Percentiles rank a stretch among this genome's conserved stretches.
Evolutionary conservation across 345 rosid species (phyloP).

Genomic region (Dimocarpus longan): DNA sequence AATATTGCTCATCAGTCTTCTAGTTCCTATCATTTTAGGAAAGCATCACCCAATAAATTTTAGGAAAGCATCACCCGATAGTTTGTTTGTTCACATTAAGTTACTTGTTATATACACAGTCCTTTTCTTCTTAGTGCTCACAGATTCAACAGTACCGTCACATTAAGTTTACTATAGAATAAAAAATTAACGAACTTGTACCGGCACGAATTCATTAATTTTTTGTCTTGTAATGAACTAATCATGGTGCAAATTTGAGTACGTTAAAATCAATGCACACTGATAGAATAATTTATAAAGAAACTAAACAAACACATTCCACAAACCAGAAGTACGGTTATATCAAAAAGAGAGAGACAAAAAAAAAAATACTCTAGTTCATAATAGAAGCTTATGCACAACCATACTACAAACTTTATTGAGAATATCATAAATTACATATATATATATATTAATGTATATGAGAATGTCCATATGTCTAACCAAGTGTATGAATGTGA

Average conservation of each 20-base stretch:
- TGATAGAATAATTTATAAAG: neutral
- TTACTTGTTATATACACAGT: neutral
- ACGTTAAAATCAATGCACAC: no score
- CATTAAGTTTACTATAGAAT: no score
- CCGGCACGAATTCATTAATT: no score
- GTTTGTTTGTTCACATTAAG: neutral
- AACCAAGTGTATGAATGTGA: neutral
- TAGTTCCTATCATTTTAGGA: neutral
- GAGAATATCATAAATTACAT: neutral
- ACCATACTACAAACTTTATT: no score
- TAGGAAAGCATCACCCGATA: neutral
- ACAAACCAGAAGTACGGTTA: neutral
- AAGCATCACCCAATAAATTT: neutral
- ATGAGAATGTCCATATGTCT: neutral
- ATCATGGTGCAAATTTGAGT: no score
- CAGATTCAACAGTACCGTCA: no score
- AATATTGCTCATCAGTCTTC: neutral
- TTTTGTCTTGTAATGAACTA: no score
- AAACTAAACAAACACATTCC: neutral
- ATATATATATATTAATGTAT: neutral
- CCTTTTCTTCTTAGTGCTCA: neutral
- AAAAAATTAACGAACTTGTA: no score
- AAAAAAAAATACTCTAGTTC: neutral
- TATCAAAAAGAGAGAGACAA: neutral
- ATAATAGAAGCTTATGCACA: no score